Conservation (phyloP, 2,329 filamentous ascomycete species). For the Fusarium agapanthi region DNA sequence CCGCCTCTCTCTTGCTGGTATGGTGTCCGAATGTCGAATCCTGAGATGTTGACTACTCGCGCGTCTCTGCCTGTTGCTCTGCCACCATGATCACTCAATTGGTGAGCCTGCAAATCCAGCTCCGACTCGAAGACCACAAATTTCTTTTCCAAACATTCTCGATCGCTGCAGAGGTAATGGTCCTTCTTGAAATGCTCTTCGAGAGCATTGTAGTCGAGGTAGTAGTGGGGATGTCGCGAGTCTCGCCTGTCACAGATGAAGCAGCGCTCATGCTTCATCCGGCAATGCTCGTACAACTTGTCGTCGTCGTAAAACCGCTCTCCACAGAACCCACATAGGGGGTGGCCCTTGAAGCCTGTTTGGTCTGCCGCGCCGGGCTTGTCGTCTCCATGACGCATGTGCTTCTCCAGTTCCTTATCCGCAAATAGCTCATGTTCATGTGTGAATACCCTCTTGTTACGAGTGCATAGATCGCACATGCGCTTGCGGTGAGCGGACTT, state of each 20-base stretch:
- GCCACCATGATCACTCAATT: constrained; percentile 84
- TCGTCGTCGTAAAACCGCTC: constrained; percentile 95
- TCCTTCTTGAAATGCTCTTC: constrained; percentile 88
- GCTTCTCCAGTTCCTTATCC: constrained; percentile 79
- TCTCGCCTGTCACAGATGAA: constrained; percentile 86
- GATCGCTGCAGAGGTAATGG: constrained; percentile 85
- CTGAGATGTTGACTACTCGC: constrained; percentile 84
- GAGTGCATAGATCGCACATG: constrained; percentile 89
- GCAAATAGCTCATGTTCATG: constrained; percentile 97
- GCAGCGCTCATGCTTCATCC: constrained; percentile 93
- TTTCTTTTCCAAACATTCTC: constrained; percentile 94
- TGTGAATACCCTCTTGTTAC: constrained; percentile 98
- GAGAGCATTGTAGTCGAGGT: constrained; percentile 84
- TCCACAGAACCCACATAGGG: constrained; percentile 91
- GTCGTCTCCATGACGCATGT: constrained; percentile 92
- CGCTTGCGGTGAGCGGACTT: constrained; percentile 82
- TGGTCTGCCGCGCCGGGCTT: constrained; percentile 89
- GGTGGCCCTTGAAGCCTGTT: constrained; percentile 95
- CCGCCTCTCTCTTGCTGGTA: constrained; percentile 69
- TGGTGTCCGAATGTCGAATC: constrained; percentile 80
- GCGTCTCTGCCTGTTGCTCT: constrained; percentile 87
- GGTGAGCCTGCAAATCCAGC: constrained; percentile 93
- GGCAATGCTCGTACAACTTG: constrained; percentile 91
- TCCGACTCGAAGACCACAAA: constrained; percentile 97
- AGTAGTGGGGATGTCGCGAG: constrained; percentile 85